Evolutionary conservation across 2,329 filamentous ascomycete genomes (phyloP), one percentile per base, ranked within the genome.

Genomic region (Apiospora marii): DNA sequence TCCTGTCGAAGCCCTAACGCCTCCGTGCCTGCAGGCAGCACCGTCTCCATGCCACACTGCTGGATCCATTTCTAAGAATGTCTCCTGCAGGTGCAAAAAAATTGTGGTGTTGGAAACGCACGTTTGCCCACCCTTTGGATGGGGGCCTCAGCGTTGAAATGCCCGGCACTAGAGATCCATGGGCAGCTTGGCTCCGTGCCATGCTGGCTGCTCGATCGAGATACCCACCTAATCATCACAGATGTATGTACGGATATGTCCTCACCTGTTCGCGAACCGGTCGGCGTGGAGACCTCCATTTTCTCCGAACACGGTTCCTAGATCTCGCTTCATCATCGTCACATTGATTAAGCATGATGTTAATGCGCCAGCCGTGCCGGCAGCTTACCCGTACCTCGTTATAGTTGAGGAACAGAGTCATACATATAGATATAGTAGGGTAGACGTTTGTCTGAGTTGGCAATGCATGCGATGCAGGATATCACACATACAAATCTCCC

Each of bases 61-160:
- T 64, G 58, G 58, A 37, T 41, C 58, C 58, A 41, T 41, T n/a
- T 64, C 58, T 8, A 64, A 41, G 34, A 64, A 41, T 64, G 22
- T 41, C 19, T 41, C 58, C 58, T 64, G 58, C 58, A 64, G 58
- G 58, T 41, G 58, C 34, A 64, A 64, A 64, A 41, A n/a, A 41
- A 41, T 41, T 64, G 34, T 41, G 19, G 58, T 64, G 58, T 41
- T 64, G 14, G 58, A 64, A 64, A 64, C 58, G 58, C 58, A 64
- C 34, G 58, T 64, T 64, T 41, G 34, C 58, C 34, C 58, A 64
- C 34, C 30, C 34, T n/a, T 61, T 64, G 58, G 12, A 64, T 64
- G 58, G 58, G 53, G 58, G 34, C 53, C 10, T 51, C 34, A 64
- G 7, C 34, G 58, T 37, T 64, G 58, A 64, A 19, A 19, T 37